Percentiles rank a stretch among this genome's conserved stretches.
phyloP scores from a whole-genome alignment of 805 yeast species.

The Starmerella floris region DNA sequence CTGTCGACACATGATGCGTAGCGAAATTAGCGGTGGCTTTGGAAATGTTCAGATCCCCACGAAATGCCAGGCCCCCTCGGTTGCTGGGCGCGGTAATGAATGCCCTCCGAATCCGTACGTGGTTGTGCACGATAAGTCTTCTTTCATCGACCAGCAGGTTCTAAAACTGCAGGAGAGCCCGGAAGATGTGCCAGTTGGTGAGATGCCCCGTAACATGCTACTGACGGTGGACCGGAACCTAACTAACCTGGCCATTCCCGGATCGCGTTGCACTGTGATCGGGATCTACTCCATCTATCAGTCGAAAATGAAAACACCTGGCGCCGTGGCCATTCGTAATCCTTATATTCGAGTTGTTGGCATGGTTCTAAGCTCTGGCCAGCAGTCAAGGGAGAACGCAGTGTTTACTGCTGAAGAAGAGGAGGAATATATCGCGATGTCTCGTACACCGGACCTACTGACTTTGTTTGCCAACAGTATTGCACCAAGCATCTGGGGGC shows the following conservation, averaged over 20 bases:
- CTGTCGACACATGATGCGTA: constrained; percentile 66
- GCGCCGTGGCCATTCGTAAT: constrained; percentile 74
- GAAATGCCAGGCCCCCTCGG: constrained; percentile 46
- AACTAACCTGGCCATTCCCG: constrained; percentile 86
- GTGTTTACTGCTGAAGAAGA: constrained; percentile 86
- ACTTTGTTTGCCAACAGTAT: constrained; percentile 75
- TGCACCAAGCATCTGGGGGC: constrained; percentile 95
- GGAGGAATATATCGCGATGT: constrained; percentile 69
- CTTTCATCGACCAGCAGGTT: constrained; percentile 90
- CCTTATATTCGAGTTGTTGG: constrained; percentile 85
- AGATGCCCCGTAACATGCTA: constrained; percentile 88
- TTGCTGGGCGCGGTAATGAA: constrained; percentile 33
- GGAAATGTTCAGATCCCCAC: constrained; percentile 59
- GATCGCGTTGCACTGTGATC: constrained; percentile 79
- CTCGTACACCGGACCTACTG: constrained; percentile 73
- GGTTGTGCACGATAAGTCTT: constrained; percentile 83
- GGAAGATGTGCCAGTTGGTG: constrained; percentile 97
- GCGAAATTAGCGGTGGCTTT: constrained; percentile 53
- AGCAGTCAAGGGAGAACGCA: constrained; percentile 44
- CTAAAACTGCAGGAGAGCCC: constrained; percentile 94
- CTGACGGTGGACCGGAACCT: constrained; percentile 80
- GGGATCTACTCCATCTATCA: constrained; percentile 91
- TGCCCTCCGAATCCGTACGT: constrained; percentile 92
- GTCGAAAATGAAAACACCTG: constrained; percentile 41
- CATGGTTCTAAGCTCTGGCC: constrained; percentile 68